Evolutionary conservation across 2,329 filamentous ascomycete species (phyloP).

Genomic region (Rhynchosporium graminicola): DNA sequence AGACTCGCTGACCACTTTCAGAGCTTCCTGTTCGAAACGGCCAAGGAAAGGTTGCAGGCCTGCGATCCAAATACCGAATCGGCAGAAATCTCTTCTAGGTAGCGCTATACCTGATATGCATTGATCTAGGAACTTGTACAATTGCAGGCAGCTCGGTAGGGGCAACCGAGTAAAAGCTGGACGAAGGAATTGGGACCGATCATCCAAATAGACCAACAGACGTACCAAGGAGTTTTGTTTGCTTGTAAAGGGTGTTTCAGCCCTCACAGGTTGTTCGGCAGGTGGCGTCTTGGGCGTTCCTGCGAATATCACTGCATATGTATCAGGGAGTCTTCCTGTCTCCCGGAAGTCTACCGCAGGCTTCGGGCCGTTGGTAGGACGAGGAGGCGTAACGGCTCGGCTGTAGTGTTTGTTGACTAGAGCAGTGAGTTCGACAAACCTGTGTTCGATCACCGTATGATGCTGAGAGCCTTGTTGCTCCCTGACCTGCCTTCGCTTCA

Average conservation of each 20-base stretch:
- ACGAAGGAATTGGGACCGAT: constrained; percentile 23
- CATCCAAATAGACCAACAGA: constrained; percentile 36
- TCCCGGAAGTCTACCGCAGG: constrained; percentile 35
- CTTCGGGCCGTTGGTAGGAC: constrained; percentile 37
- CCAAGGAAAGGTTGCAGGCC: constrained; percentile 22
- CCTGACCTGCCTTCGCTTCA: constrained; percentile 3
- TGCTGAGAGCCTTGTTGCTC: constrained; percentile 5
- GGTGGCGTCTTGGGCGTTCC: constrained; percentile 34
- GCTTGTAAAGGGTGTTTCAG: constrained; percentile 18
- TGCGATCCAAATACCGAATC: constrained; percentile 24
- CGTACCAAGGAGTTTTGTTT: constrained; percentile 35
- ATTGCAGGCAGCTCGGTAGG: constrained; percentile 35
- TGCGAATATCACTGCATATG: constrained; percentile 37
- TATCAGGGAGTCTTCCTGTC: constrained; percentile 29
- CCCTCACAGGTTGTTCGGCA: constrained; percentile 30
- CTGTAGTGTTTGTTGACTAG: constrained; percentile 17
- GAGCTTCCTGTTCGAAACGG: constrained; percentile 17
- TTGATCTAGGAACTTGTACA: constrained; percentile 27
- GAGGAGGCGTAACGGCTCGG: constrained; percentile 25
- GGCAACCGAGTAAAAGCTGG: constrained; percentile 30
- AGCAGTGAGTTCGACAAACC: constrained; percentile 14
- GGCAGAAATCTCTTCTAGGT: constrained; percentile 31
- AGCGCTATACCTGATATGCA: constrained; percentile 36
- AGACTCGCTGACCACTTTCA: constrained; percentile 23
- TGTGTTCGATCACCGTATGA: constrained; percentile 7